Evolutionary conservation across 2,329 filamentous ascomycete species (phyloP).

Genomic region (Penicillium hesseltinei): DNA sequence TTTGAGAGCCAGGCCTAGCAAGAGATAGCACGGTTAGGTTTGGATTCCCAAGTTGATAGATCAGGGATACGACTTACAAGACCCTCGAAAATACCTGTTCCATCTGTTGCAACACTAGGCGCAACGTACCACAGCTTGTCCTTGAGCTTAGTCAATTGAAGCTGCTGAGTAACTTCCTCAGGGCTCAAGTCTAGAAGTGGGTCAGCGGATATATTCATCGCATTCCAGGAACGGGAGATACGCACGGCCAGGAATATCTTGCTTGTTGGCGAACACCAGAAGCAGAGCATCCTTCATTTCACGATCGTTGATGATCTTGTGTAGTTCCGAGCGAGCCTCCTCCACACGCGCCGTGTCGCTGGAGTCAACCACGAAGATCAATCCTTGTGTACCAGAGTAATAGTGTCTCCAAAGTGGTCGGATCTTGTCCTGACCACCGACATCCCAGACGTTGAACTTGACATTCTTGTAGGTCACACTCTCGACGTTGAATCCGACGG

Average conservation of each 20-base stretch:
- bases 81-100: conserved; percentile 77
- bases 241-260: conserved; percentile 81
- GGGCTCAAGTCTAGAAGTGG: conserved; percentile 66
- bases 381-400: conserved; percentile 90
- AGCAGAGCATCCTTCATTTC: conserved; percentile 96
- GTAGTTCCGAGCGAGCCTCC: conserved; percentile 87
- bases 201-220: conserved; percentile 16
- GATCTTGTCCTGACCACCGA: conserved; percentile 98
- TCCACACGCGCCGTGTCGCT: conserved; percentile 89
- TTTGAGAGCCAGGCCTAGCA: conserved; percentile 71
- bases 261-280: conserved; percentile 98
- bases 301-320: conserved; percentile 95
- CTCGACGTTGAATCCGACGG: conserved; percentile 98
- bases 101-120: conserved; percentile 77
- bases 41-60: not conserved
- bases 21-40: conserved; percentile 10
- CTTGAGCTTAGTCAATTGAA: conserved; percentile 73
- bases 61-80: conserved; percentile 51
- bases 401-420: conserved; percentile 96
- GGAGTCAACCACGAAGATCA: conserved; percentile 98
- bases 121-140: conserved; percentile 84
- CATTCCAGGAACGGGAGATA: conserved; percentile 13
- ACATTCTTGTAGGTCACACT: conserved; percentile 99
- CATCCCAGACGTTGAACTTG: conserved; percentile 99
- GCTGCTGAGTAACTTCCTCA: conserved; percentile 73